phyloP scores from a whole-genome alignment of 495 filamentous ascomycete genomes.

The Aspergillus avenaceus region DNA sequence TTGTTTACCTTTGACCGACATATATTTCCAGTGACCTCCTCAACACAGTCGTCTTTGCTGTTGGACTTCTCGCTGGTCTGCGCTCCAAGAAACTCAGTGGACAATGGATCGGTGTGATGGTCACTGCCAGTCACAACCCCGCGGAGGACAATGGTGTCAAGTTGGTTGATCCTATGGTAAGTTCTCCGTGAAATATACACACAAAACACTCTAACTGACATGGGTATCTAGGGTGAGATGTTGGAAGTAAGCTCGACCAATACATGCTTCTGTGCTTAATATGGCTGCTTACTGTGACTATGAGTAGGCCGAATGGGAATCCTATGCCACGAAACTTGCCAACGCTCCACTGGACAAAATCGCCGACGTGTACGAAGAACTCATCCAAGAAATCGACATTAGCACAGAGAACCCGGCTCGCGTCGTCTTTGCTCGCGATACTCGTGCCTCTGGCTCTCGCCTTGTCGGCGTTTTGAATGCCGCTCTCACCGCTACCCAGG shows the following conservation, averaged over 20 bases:
- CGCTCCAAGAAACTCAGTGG: constrained; percentile 84
- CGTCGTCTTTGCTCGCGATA: constrained; percentile 89
- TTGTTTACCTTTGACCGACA: constrained; percentile 30
- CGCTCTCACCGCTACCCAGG: constrained; percentile 68
- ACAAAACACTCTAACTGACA: not conserved
- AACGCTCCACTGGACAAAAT: constrained; percentile 76
- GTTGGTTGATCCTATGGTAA: constrained; percentile 89
- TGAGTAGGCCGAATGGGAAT: constrained; percentile 74
- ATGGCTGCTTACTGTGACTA: constrained; percentile 5
- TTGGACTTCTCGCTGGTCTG: constrained; percentile 84
- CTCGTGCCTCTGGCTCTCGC: constrained; percentile 80
- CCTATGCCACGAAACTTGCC: constrained; percentile 77
- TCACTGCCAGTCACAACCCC: constrained; percentile 97
- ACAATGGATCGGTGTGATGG: constrained; percentile 95
- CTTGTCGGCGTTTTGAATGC: constrained; percentile 73
- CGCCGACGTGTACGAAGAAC: constrained; percentile 65
- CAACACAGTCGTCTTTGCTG: constrained; percentile 86
- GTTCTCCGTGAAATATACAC: constrained; percentile 14
- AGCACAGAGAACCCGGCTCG: constrained; percentile 65
- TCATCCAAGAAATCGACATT: constrained; percentile 69
- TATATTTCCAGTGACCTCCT: constrained; percentile 48
- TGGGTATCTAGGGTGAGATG: constrained; percentile 73
- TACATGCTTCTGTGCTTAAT: not conserved
- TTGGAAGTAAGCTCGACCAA: constrained; percentile 58
- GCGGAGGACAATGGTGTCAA: constrained; percentile 98